Base-by-base conservation (phyloP, 441 rosid species). In the Croton laevigatus region DNA sequence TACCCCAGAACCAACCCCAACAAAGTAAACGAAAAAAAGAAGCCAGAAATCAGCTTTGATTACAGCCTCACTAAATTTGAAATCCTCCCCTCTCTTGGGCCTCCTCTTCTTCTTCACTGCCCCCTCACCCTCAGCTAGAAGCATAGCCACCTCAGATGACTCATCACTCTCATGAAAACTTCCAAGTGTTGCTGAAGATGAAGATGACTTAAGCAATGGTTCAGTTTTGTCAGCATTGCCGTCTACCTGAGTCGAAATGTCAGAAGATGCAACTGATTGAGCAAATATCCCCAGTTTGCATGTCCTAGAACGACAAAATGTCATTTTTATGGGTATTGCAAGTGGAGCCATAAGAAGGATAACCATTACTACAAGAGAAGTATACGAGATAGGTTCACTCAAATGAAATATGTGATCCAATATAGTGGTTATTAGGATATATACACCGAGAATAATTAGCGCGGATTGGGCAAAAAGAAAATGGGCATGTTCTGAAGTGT, bases 21-120 rank as follows among this genome's bases (percentile, higher is more conserved):
- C 83, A 81, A 94, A 94, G 76, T 89, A 94, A 16, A 78, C 85
- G 59, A 86, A 68, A 88, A 91, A 94, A 69, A 94, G 97, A 55
- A 91, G 93, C 98, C 98, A 94, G 77, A 88, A 94, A 81, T 94
- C 98, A 46, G 97, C 96, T 81, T 94, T 94, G 66, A 88, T 70
- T 66, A 90, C 75, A 71, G 90, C 98, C 79, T 94, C 93, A 46
- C 72, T 73, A 71, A 92, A 72, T 79, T 83, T 90, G 82, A 94
- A 94, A 69, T 92, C 99, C 84, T 94, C 99, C 62, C 99, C 99
- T 69, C 99, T 85, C 76, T 88, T 87, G 6, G 97, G 99, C 74
- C 82, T 89, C 68, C 88, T 82, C 78, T 84, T 94, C 86, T 90
- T 86, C 86, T 73, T 94, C 66, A 91, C 84, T 38, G 98, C 98